These are phyloP conservation scores for Trypanosoma melophagium DNA, from an alignment of 208 protist genomes.

Conservation along the genomic window DNA sequence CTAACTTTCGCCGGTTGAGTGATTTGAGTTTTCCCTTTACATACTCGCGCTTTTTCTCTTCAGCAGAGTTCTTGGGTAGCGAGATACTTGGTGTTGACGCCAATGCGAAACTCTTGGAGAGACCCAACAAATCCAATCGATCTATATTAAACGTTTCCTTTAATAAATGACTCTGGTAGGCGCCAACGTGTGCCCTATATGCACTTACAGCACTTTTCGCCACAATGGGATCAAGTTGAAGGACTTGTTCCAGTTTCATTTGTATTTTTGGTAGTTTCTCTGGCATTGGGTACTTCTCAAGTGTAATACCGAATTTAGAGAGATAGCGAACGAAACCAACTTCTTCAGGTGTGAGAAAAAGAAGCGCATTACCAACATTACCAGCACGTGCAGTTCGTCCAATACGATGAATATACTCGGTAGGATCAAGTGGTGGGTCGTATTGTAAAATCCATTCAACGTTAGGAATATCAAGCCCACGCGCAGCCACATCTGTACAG, in stretches of 20 bases:
- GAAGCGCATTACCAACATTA: conserved; percentile 86
- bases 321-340: conserved; percentile 88
- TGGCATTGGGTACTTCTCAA: conserved; percentile 78
- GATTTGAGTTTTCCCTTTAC: conserved; percentile 90
- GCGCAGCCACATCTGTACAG: conserved; percentile 94
- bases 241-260: conserved; percentile 85
- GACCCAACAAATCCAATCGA: conserved; percentile 88
- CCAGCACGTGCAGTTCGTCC: conserved; percentile 95
- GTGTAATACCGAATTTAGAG: conserved; percentile 67
- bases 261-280: conserved; percentile 73
- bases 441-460: conserved; percentile 98
- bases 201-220: conserved; percentile 90
- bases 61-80: conserved; percentile 63
- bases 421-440: conserved; percentile 94
- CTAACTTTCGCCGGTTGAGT: conserved; percentile 57
- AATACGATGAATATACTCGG: conserved; percentile 96
- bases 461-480: conserved; percentile 94
- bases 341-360: conserved; percentile 94
- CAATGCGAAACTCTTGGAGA: conserved; percentile 93
- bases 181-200: conserved; percentile 89
- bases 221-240: conserved; percentile 85
- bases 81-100: conserved; percentile 81
- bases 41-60: conserved; percentile 78
- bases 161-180: conserved; percentile 93
- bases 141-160: conserved; percentile 93